Conservation (phyloP, 208 protist genomes). For the Blechomonas ayalai region DNA sequence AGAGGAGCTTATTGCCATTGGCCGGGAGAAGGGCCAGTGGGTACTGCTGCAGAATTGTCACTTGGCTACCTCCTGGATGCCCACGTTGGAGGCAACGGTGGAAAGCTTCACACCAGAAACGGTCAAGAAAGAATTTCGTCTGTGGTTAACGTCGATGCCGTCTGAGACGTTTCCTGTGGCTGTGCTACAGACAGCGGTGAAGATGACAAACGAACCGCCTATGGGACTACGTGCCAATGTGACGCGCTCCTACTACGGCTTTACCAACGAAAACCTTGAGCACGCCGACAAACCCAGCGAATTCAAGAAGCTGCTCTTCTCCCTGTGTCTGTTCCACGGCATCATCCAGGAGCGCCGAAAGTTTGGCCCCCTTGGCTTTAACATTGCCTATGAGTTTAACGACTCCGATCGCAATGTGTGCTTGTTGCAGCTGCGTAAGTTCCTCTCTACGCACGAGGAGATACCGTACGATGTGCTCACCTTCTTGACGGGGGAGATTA, state of each 20-base stretch:
- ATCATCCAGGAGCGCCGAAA: constrained; percentile 92
- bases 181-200: constrained; percentile 96
- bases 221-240: constrained; percentile 96
- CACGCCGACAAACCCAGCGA: constrained; percentile 70
- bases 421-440: constrained; percentile 88
- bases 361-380: constrained; percentile 95
- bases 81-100: constrained; percentile 90
- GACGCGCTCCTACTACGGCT: constrained; percentile 89
- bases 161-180: constrained; percentile 94
- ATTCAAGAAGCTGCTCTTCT: constrained; percentile 91
- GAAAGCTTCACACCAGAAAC: constrained; percentile 91
- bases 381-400: constrained; percentile 97
- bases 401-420: constrained; percentile 92
- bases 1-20: constrained; percentile 85
- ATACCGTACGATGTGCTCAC: constrained; percentile 92
- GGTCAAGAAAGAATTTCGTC: constrained; percentile 95
- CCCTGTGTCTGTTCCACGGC: constrained; percentile 92
- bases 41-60: constrained; percentile 97
- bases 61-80: constrained; percentile 94
- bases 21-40: constrained; percentile 89
- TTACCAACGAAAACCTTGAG: constrained; percentile 87
- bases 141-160: constrained; percentile 98
- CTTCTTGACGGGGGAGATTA: constrained; percentile 93
- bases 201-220: constrained; percentile 99
- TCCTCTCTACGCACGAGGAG: constrained; percentile 87